Evolutionary conservation across 257 asterid genomes (phyloP).

Genomic region (Plantago elongata): DNA sequence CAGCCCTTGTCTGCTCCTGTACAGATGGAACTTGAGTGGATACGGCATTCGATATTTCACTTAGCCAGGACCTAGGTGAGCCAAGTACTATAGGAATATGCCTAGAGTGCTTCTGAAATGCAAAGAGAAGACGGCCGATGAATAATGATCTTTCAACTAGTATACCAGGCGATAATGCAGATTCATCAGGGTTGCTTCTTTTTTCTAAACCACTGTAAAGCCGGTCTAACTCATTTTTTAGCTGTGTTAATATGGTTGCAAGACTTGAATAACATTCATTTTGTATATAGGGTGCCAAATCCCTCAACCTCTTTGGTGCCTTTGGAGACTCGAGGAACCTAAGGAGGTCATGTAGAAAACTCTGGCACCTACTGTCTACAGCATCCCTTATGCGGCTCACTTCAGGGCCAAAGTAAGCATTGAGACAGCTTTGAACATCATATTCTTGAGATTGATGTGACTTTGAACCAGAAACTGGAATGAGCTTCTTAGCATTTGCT

Average conservation of each 20-base stretch:
- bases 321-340: slow-evolving; percentile 88
- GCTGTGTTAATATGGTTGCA: slow-evolving; percentile 56
- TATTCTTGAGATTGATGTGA: slow-evolving; percentile 59
- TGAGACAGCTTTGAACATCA: slow-evolving; percentile 69
- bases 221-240: slow-evolving; percentile 66
- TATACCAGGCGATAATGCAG: slow-evolving; percentile 50
- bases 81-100: slow-evolving; percentile 91
- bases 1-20: slow-evolving; percentile 36
- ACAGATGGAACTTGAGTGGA: slow-evolving; percentile 35
- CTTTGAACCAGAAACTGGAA: slow-evolving; percentile 45
- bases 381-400: slow-evolving; percentile 86
- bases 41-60: slow-evolving; percentile 37
- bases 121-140: slow-evolving; percentile 87
- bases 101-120: slow-evolving; percentile 87
- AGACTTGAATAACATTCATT: slow-evolving; percentile 69
- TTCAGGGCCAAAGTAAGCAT: slow-evolving; percentile 82
- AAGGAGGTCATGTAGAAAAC: slow-evolving; percentile 74
- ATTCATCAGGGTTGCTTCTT: slow-evolving; percentile 35
- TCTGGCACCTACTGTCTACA: slow-evolving; percentile 74
- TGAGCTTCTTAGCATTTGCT: slow-evolving; percentile 52
- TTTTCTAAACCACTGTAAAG: slow-evolving; percentile 49
- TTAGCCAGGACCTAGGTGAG: slow-evolving; percentile 90
- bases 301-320: slow-evolving; percentile 74
- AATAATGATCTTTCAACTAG: slow-evolving; percentile 83
- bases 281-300: slow-evolving; percentile 79